Percentiles rank a stretch among this genome's conserved stretches.
Conservation (phyloP, 495 filamentous ascomycete species). For the Xylaria nigripes region DNA sequence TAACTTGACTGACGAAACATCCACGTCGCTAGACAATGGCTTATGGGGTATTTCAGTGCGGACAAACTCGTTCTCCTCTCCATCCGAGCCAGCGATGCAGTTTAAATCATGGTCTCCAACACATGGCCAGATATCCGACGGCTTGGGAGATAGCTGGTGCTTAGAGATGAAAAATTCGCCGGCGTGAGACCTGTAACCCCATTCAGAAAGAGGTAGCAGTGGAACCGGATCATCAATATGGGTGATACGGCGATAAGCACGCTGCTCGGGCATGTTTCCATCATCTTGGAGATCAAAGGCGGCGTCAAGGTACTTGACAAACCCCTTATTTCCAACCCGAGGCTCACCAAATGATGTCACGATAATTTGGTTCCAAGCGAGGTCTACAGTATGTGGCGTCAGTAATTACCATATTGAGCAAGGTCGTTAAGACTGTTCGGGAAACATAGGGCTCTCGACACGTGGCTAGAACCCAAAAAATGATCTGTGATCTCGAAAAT, state of each 20-base stretch:
- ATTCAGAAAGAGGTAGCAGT: conserved; percentile 72
- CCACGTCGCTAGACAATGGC: conserved; percentile 13
- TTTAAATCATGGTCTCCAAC: conserved; percentile 57
- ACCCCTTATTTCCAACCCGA: conserved; percentile 64
- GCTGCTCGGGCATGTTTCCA: conserved; percentile 18
- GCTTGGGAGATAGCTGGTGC: conserved; percentile 52
- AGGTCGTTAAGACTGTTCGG: no score
- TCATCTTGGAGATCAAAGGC: conserved; percentile 48
- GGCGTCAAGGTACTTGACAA: conserved; percentile 59
- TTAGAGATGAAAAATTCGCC: conserved; percentile 83
- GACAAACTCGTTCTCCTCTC: conserved; percentile 18
- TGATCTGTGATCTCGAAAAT: no score
- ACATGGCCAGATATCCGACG: conserved; percentile 63
- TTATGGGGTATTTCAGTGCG: conserved; percentile 12
- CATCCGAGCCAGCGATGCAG: conserved; percentile 58
- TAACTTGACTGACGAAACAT: conserved; percentile 5
- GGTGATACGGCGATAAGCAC: conserved; percentile 68
- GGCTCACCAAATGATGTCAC: conserved; percentile 95
- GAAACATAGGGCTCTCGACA: conserved; percentile 5
- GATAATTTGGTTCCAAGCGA: conserved; percentile 52
- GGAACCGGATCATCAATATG: conserved; percentile 85
- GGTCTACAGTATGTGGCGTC: conserved; percentile 6
- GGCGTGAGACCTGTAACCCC: conserved; percentile 78
- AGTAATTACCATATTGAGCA: conserved; percentile 21
- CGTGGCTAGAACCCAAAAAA: no score